Base-by-base conservation (phyloP, 345 rosid genomes). In the Mallotus nudiflorus region DNA sequence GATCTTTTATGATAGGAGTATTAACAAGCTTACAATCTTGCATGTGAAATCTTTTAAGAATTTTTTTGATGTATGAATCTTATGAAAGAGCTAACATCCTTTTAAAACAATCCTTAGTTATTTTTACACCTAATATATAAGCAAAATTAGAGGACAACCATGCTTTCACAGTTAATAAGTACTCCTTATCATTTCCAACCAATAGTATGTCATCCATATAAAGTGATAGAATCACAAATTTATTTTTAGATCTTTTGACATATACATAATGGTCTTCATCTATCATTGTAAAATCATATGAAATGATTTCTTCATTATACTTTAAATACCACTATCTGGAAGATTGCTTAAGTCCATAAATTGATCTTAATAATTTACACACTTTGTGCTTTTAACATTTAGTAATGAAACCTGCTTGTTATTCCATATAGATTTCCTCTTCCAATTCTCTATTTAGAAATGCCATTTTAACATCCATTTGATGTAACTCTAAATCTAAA, bases 11-110 rank as follows among this genome's bases (percentile, higher is more conserved):
- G 5, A 57, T 57, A 4, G 3, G 13, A 18, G 40, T 33, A 57
- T 29, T 4, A 57, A 57, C 29, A 39, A 39, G 2, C 29, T 57
- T 57, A 1, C 20, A 57, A 29, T 57, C 39, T 28, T 57, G 19
- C 62, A 57, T 57, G 29, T 18, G 11, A 57, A 29, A 57, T 6
- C 45, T 11, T 13, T 72, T 9, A 9, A 71, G 11, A 5, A 71
- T 62, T 22, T 53, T 50, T 15, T 51, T 35, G 9, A 71, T 71
- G 19, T 62, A 64, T 3, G 53, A 31, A 63, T 62, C 40, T 62
- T 62, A 13, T 33, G 51, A 71, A 16, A 62, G 25, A 51, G 51
- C 24, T 2, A 62, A 20, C 20, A 71, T 3, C 0, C 18, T 62
- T 1, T 35, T 71, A 3, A n/a, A 52, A 19, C 19, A 19, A 48